phyloP scores from a whole-genome alignment of 768 basidiomycete species.

The Mycena pura region DNA sequence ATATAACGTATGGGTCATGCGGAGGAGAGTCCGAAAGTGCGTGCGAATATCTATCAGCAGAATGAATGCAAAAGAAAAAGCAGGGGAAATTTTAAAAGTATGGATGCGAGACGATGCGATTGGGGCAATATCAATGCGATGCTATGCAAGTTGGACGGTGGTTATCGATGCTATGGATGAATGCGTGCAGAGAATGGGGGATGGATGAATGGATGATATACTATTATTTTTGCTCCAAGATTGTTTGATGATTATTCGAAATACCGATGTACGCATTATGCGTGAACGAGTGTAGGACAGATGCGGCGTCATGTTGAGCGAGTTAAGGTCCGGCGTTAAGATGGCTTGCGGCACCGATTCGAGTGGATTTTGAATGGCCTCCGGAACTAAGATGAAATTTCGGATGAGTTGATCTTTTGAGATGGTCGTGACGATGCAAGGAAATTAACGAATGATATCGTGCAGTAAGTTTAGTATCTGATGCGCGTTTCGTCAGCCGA shows the following conservation, averaged over 20 bases:
- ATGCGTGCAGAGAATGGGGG: neutral
- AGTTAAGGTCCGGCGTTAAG: slow-evolving; percentile 11
- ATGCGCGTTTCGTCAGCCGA: neutral
- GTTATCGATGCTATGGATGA: neutral
- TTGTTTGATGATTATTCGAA: slow-evolving; percentile 7
- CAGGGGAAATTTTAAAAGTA: neutral
- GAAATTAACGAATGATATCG: slow-evolving; percentile 22
- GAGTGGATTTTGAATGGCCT: slow-evolving; percentile 7
- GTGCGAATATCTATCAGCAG: neutral
- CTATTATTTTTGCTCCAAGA: slow-evolving; percentile 18
- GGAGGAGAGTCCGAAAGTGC: neutral
- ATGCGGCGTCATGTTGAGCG: slow-evolving; percentile 8
- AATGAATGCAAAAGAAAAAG: slow-evolving; percentile 4
- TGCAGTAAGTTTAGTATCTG: slow-evolving; percentile 8
- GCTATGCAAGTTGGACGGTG: neutral
- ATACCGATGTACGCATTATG: neutral
- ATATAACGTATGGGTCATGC: neutral
- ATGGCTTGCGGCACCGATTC: neutral
- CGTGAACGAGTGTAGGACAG: neutral
- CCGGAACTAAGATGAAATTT: slow-evolving; percentile 8
- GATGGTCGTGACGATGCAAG: slow-evolving; percentile 12
- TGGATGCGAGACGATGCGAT: slow-evolving; percentile 1
- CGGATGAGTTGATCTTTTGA: slow-evolving; percentile 9
- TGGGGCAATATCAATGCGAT: neutral
- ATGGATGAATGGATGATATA: slow-evolving; percentile 12